Base-by-base conservation (phyloP, 2,329 filamentous ascomycete genomes). In the Fusarium domesticum region DNA sequence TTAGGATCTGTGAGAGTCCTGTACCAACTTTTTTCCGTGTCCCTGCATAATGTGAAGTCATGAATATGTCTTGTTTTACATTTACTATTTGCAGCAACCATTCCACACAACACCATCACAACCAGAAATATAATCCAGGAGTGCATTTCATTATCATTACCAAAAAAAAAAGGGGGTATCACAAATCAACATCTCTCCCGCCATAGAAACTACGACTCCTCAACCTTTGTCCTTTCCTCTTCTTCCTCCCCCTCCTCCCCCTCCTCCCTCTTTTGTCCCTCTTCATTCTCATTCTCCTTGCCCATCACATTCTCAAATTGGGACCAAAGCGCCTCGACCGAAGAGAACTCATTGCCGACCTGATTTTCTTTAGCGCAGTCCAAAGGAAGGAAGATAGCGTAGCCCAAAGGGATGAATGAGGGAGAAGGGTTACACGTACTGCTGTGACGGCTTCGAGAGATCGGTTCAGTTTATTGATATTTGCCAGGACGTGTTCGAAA, bases 231-330 rank as follows among this genome's bases (percentile, higher is more conserved):
- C 6, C 35, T 45, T 15, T 51, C 48, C 14, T 54, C 33, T 1
- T 39, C 30, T 36, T 39, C 48, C 2, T 49, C 50, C 16, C 37
- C 39, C 7, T 17, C 20, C 6, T 42, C 50, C 14, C 43, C 59
- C 33, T 64, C 57, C 28, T 47, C 47, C 18, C 48, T 6, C 40
- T 53, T 41, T 10, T 42, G 33, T n/a, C 51, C 56, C 4, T 35
- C 42, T 19, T 54, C 54, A 6, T 52, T 58, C 20, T 64, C 64
- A 37, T 56, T 72, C 43, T 85, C 78, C 60, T 85, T 88, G 7
- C 81, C 88, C 91, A 96, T 97, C 58, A 97, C 91, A 56, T 85
- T 87, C 71, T 98, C 93, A 63, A 98, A 97, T 61, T 95, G 89
- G 31, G 88, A 95, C 93, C 93, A 98, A 14, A 98, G 77, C 20